These are phyloP conservation scores for Hypholoma sublateritium DNA, from an alignment of 768 basidiomycete genomes.

Conservation along the genomic window DNA sequence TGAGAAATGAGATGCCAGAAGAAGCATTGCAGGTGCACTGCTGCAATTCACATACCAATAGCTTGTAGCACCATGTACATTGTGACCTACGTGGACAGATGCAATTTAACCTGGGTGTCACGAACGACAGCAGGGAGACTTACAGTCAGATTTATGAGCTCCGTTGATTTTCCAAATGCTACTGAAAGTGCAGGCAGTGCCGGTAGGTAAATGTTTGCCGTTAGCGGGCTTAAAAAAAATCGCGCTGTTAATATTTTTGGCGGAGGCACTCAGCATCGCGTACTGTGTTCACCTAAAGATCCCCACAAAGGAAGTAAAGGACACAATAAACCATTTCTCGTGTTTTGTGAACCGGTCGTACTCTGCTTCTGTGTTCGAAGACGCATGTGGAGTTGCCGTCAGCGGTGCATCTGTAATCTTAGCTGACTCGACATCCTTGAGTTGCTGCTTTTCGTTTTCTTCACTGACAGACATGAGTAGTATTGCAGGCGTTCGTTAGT, in stretches of 20 bases:
- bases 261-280: not conserved
- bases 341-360: conserved; percentile 41
- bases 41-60: conserved; percentile 38
- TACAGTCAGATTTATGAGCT: conserved; percentile 79
- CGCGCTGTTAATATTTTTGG: not conserved
- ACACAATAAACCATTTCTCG: conserved; percentile 73
- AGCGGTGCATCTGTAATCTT: not conserved
- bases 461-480: no score
- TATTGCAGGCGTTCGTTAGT: no score
- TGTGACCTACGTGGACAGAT: conserved; percentile 40
- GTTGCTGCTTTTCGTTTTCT: no score
- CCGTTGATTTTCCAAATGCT: conserved; percentile 64
- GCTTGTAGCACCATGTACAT: conserved; percentile 74
- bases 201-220: conserved; percentile 78
- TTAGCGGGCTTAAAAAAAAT: conserved; percentile 50
- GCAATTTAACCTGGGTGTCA: no score
- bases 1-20: not conserved
- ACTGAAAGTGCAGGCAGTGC: conserved; percentile 67
- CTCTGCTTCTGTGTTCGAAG: conserved; percentile 25
- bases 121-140: not conserved
- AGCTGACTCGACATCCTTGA: not conserved
- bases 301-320: conserved; percentile 54
- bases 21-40: no score
- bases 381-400: not conserved
- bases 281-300: conserved; percentile 53